Evolutionary conservation across 164 flowering plant genomes (phyloP), one percentile per base, ranked within the genome.

Genomic region (Stephania cephalantha): DNA sequence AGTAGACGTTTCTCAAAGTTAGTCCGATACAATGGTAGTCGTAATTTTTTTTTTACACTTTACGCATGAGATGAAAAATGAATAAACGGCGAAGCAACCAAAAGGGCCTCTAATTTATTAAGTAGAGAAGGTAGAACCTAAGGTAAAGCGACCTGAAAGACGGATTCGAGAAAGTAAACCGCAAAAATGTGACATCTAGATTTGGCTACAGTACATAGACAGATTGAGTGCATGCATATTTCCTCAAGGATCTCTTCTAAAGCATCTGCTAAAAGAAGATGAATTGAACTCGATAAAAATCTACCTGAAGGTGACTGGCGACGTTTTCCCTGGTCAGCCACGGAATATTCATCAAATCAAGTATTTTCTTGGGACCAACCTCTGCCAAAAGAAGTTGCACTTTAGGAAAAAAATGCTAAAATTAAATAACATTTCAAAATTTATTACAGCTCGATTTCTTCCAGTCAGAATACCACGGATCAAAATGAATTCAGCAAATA

Each of bases 271-370:
- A 25, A 25, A 25, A 25, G 25, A 25, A 25, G 25, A 25, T 25
- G 25, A 25, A 25, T 25, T 25, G 25, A 25, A 25, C 2, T 48
- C 48, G 6, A 13, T 18, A 70, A 35, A 46, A 29, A 70, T 46
- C 29, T 88, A 95, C 98, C 98, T 96, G 99, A 71, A 96, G 83
- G 81, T 96, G 99, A 84, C 99, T 95, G 5, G 98, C 99, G 72
- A 95, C 99, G 83, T 95, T 95, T 80, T 95, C 99, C 83, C 99
- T 85, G 2, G 98, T 92, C 81, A 96, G 78, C 93, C 98, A 88
- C n/a, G 98, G 93, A 73, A 96, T 89, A 63, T 90, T 90, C 99
- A 96, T 96, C 84, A 90, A 77, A 76, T 94, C 99, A 1, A 94
- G 93, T 76, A 96, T 94, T 78, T 91, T 94, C 87, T 94, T 94